Conservation (phyloP, 2,329 filamentous ascomycete genomes). For the Arthroderma sp. region DNA sequence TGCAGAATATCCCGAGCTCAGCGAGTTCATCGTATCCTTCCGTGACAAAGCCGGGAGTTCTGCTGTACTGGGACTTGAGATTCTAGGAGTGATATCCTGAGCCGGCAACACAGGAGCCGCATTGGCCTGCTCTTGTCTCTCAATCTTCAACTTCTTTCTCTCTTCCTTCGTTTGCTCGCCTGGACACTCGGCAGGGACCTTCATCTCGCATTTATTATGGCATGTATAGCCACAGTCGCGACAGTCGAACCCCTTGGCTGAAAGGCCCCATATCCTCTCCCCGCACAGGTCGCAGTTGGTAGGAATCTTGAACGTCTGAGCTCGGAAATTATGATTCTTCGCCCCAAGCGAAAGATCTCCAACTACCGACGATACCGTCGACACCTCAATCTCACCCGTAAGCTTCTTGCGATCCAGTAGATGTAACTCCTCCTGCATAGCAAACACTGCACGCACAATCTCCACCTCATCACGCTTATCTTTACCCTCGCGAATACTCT, state of each 20-base stretch:
- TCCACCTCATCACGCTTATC: slow-evolving; percentile 84
- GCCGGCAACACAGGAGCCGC: slow-evolving; percentile 26
- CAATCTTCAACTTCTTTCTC: slow-evolving; percentile 80
- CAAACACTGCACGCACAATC: slow-evolving; percentile 70
- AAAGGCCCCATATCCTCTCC: slow-evolving; percentile 92
- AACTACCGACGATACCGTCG: slow-evolving; percentile 79
- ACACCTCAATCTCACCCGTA: slow-evolving; percentile 83
- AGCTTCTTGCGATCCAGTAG: slow-evolving; percentile 71
- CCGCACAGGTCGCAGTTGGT: slow-evolving; percentile 97
- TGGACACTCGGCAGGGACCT: slow-evolving; percentile 89
- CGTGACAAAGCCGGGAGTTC: slow-evolving; percentile 59
- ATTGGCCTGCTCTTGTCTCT: slow-evolving; percentile 69
- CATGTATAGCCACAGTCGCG: slow-evolving; percentile 95
- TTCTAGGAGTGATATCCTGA: slow-evolving; percentile 23
- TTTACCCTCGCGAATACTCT: slow-evolving; percentile 66
- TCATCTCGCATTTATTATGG: slow-evolving; percentile 98
- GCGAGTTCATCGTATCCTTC: slow-evolving; percentile 78
- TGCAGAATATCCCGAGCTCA: slow-evolving; percentile 77
- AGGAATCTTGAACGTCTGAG: slow-evolving; percentile 98
- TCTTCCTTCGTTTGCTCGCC: slow-evolving; percentile 91
- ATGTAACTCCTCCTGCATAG: slow-evolving; percentile 72
- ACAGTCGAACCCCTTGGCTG: slow-evolving; percentile 92
- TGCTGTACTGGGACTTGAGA: slow-evolving; percentile 30
- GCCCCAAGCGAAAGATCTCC: slow-evolving; percentile 87
- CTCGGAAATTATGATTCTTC: slow-evolving; percentile 93